Conservation (phyloP, 192 early-diverging fungal species). For the Phycomyces blakesleeanus region DNA sequence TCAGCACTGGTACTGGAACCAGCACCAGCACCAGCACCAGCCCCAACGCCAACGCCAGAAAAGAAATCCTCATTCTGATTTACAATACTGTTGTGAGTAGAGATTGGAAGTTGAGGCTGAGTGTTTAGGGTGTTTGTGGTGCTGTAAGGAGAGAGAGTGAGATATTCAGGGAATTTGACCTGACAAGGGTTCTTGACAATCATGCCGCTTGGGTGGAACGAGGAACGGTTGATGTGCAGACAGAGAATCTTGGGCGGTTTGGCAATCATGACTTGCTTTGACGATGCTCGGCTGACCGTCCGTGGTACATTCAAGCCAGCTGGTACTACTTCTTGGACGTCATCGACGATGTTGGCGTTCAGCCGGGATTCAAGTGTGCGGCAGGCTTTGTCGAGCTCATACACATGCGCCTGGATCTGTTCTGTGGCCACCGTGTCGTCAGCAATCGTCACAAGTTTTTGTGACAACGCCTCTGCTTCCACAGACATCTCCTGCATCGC, state of each 20-base stretch:
- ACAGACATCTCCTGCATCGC: slow-evolving; percentile 35
- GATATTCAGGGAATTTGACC: slow-evolving; percentile 72
- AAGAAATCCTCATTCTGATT: no score
- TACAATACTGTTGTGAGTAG: slow-evolving; percentile 12
- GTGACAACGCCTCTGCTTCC: slow-evolving; percentile 35
- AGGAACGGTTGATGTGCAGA: slow-evolving; percentile 81
- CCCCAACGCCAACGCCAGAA: no score
- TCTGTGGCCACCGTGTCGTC: slow-evolving; percentile 16
- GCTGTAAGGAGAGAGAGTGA: slow-evolving; percentile 70
- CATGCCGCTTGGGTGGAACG: slow-evolving; percentile 67
- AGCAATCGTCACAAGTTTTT: slow-evolving; percentile 13
- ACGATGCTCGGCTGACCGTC: slow-evolving; percentile 46
- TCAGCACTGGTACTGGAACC: no score
- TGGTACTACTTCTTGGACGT: slow-evolving; percentile 22
- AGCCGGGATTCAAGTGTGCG: slow-evolving; percentile 7
- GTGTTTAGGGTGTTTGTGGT: slow-evolving; percentile 57
- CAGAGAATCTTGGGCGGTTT: slow-evolving; percentile 73
- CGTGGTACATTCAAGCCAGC: background rate
- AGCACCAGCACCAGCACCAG: no score
- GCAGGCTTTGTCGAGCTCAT: slow-evolving; percentile 14
- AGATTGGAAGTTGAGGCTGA: slow-evolving; percentile 55
- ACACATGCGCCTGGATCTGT: slow-evolving; percentile 13
- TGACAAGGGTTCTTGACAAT: slow-evolving; percentile 79
- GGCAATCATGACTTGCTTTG: slow-evolving; percentile 81
- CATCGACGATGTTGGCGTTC: slow-evolving; percentile 10